Evolutionary conservation across 108 stramenopile species (phyloP).

Genomic region (Pseudonitzschia delicatissima): DNA sequence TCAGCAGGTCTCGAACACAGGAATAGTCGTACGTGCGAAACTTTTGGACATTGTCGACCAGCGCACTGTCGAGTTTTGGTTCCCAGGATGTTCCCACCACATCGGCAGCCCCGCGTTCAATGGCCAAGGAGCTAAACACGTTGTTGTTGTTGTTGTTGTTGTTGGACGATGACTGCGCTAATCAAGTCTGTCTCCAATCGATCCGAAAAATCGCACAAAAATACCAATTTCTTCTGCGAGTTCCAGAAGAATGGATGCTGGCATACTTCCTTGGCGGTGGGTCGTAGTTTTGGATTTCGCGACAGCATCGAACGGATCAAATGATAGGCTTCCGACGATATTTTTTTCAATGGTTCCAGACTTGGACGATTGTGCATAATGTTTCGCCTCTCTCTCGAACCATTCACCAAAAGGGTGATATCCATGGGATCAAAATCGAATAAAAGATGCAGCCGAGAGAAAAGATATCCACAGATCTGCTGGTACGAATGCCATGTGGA

Average conservation of each 20-base stretch:
- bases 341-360: conserved; percentile 50
- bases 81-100: conserved; percentile 91
- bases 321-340: conserved; percentile 79
- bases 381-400: conserved; percentile 95
- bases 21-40: conserved; percentile 91
- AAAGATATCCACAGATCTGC: conserved; percentile 92
- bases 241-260: conserved; percentile 95
- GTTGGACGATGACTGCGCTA: not conserved
- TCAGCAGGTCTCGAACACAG: conserved; percentile 84
- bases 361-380: conserved; percentile 84
- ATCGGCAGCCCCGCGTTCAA: conserved; percentile 77
- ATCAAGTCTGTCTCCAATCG: conserved; percentile 67
- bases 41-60: conserved; percentile 76
- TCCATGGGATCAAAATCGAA: conserved; percentile 82
- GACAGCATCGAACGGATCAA: conserved; percentile 82
- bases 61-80: conserved; percentile 62
- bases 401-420: conserved; percentile 95
- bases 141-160: not conserved
- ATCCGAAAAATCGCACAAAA: conserved; percentile 91
- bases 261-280: conserved; percentile 85
- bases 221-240: conserved; percentile 65
- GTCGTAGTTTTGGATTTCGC: conserved; percentile 73
- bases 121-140: conserved; percentile 35
- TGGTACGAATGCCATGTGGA: conserved; percentile 46
- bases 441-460: conserved; percentile 96